Evolutionary conservation across 768 basidiomycete species (phyloP).

Genomic region (Tulasnella sp.): DNA sequence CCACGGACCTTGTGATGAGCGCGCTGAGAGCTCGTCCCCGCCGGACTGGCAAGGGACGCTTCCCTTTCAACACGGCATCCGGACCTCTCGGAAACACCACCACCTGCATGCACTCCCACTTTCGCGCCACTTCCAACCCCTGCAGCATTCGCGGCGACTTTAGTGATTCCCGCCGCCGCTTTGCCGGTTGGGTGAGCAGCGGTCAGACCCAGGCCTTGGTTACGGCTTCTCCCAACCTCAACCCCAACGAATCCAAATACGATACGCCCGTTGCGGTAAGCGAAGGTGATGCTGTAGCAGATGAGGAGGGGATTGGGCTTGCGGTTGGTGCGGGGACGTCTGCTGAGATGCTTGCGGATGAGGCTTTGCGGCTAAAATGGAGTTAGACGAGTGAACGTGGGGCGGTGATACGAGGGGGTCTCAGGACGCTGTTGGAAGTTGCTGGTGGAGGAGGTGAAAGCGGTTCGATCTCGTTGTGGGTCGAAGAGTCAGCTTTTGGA

Average conservation of each 20-base stretch:
- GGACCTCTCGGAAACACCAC: slow-evolving; percentile 36
- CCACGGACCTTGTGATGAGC: slow-evolving; percentile 65
- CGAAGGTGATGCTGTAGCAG: slow-evolving; percentile 21
- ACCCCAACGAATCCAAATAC: slow-evolving; percentile 68
- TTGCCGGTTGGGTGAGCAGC: slow-evolving; percentile 39
- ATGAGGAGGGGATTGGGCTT: slow-evolving; percentile 41
- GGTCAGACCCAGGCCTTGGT: slow-evolving; percentile 66
- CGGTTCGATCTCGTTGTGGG: slow-evolving; percentile 17
- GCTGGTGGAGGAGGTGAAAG: slow-evolving; percentile 9
- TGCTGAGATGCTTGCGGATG: slow-evolving; percentile 36
- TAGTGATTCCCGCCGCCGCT: neutral
- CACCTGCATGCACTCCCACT: neutral
- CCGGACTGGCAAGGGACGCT: slow-evolving; percentile 67
- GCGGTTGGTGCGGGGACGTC: slow-evolving; percentile 53
- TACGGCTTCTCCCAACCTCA: slow-evolving; percentile 77
- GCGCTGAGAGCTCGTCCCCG: slow-evolving; percentile 63
- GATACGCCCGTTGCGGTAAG: slow-evolving; percentile 52
- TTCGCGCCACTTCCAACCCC: neutral
- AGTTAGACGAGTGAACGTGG: slow-evolving; percentile 47
- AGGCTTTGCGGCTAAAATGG: slow-evolving; percentile 19
- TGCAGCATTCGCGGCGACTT: neutral
- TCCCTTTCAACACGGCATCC: slow-evolving; percentile 57
- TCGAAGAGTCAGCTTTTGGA: slow-evolving; percentile 1
- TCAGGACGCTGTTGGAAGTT: neutral
- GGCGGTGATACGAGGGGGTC: neutral